Conservation (phyloP, 2,329 filamentous ascomycete genomes). For the Biscogniauxia marginata region DNA sequence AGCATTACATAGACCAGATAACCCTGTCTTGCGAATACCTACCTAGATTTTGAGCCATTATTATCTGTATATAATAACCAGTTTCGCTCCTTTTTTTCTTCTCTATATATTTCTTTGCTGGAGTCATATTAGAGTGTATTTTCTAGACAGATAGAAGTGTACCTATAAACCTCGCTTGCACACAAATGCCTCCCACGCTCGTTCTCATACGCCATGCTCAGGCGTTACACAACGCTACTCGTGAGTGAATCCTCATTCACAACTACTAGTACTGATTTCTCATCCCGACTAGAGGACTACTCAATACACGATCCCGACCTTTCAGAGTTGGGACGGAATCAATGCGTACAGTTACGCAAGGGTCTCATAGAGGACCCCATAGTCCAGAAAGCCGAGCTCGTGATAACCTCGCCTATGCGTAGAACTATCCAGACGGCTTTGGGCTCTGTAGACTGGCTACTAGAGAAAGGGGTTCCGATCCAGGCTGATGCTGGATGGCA, state of each 20-base stretch:
- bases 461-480: conserved; percentile 52
- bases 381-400: conserved; percentile 45
- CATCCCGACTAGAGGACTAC: conserved; percentile 43
- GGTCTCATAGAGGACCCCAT: conserved; percentile 41
- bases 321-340: conserved; percentile 47
- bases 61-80: too few species aligned
- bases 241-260: conserved; percentile 40
- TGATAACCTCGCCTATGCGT: conserved; percentile 64
- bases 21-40: too few species aligned
- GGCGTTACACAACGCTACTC: conserved; percentile 52
- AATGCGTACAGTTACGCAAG: conserved; percentile 46
- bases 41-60: too few species aligned
- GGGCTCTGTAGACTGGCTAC: conserved; percentile 56
- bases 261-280: neutral
- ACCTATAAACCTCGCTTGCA: too few species aligned
- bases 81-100: too few species aligned
- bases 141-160: too few species aligned
- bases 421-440: conserved; percentile 65
- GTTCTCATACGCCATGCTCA: conserved; percentile 91
- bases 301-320: conserved; percentile 50
- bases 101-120: too few species aligned
- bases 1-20: too few species aligned
- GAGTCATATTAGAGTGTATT: too few species aligned
- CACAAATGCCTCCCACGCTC: conserved; percentile 58
- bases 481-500: conserved; percentile 64